phyloP scores from a whole-genome alignment of 176 grass and related monocot genomes.

The Dactylis glomerata region DNA sequence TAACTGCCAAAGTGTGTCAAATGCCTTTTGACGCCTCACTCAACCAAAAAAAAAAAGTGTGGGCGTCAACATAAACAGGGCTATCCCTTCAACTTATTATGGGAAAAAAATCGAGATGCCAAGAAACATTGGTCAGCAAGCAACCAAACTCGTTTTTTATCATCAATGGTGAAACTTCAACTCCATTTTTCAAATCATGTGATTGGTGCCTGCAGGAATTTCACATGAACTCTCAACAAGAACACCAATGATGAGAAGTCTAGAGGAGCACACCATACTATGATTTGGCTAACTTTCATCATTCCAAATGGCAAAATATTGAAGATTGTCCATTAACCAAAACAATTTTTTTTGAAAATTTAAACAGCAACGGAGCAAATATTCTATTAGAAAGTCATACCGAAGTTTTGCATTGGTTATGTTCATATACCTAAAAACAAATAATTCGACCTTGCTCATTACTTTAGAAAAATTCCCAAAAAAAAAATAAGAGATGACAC shows the following conservation, averaged over 20 bases:
- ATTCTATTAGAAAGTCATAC: no score
- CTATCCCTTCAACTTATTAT: background rate
- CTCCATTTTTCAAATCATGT: slow-evolving; percentile 6
- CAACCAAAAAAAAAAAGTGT: background rate
- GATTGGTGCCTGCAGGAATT: background rate
- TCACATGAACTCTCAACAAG: background rate
- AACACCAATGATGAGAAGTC: slow-evolving; percentile 20
- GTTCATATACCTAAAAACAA: no score
- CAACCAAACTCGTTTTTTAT: no score
- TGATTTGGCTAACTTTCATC: no score
- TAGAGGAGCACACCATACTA: no score
- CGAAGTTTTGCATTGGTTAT: no score
- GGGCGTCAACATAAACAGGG: background rate
- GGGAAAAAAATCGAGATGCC: background rate
- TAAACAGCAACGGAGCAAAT: no score
- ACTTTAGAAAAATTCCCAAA: no score
- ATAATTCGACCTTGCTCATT: no score
- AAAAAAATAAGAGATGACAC: background rate
- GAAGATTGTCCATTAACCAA: no score
- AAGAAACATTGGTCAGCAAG: slow-evolving; percentile 22
- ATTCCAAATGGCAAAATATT: no score
- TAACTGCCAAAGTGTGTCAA: background rate
- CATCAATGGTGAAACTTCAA: slow-evolving; percentile 39
- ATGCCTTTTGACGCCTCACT: background rate
- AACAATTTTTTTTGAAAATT: no score